Percentiles rank a stretch among this genome's conserved stretches.
Conservation (phyloP, 2,329 filamentous ascomycete genomes). For the Trichophyton simii region DNA sequence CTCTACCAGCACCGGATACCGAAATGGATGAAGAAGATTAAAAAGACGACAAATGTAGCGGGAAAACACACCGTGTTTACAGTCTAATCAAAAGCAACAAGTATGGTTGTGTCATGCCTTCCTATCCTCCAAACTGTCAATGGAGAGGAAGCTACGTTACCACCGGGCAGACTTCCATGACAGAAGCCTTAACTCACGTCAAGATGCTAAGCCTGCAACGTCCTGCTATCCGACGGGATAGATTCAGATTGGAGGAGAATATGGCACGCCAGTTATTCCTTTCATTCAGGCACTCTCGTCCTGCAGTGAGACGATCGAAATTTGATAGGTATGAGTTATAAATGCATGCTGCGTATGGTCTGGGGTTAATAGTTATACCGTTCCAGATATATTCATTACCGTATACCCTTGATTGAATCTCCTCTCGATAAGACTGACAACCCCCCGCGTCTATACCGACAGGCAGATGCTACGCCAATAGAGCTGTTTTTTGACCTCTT, state of each 20-base stretch:
- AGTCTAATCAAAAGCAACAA: not conserved
- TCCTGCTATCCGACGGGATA: not conserved
- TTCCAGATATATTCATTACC: slow-evolving; percentile 11
- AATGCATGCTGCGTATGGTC: not conserved
- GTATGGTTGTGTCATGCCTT: not conserved
- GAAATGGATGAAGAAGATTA: not conserved
- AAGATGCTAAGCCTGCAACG: not conserved
- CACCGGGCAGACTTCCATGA: not conserved
- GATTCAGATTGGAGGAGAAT: not conserved
- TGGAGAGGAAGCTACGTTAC: not conserved
- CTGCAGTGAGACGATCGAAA: slow-evolving; percentile 13
- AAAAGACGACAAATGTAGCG: not conserved
- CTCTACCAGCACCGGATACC: not conserved
- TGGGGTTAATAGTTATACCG: not conserved
- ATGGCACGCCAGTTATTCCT: slow-evolving; percentile 21
- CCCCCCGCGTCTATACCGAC: slow-evolving; percentile 27
- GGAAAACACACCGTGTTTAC: not conserved
- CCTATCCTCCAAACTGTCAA: slow-evolving; percentile 7
- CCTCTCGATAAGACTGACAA: slow-evolving; percentile 22
- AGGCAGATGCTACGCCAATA: slow-evolving; percentile 41
- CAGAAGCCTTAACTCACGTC: not conserved
- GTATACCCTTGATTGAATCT: slow-evolving; percentile 25
- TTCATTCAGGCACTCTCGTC: slow-evolving; percentile 20
- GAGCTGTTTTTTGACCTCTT: slow-evolving; percentile 50
- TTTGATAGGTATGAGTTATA: slow-evolving; percentile 16